A percentile compares a stretch with the other conserved stretches of the same genome.
Evolutionary conservation across 2,329 filamentous ascomycete species (phyloP).

Genomic region (Colletotrichum costaricense): DNA sequence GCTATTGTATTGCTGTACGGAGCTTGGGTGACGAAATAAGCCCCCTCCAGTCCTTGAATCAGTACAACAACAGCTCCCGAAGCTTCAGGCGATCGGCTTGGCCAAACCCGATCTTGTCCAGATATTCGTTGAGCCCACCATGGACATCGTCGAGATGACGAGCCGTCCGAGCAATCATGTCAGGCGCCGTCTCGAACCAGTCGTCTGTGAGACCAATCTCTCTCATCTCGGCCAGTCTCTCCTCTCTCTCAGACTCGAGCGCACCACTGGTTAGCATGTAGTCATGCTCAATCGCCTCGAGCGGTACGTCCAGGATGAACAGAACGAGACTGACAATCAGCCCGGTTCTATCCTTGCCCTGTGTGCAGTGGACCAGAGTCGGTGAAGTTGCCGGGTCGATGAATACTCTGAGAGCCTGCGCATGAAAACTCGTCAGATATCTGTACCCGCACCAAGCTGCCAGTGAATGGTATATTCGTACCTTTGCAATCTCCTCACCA

Average conservation of each 20-base stretch:
- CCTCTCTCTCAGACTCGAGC: slow-evolving; percentile 70
- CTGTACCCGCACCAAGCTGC: too few species aligned
- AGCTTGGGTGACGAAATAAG: background rate
- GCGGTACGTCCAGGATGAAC: slow-evolving; percentile 69
- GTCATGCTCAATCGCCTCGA: slow-evolving; percentile 74
- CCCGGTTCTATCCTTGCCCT: slow-evolving; percentile 88
- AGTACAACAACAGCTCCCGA: slow-evolving; percentile 56
- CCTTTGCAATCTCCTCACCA: slow-evolving; percentile 67
- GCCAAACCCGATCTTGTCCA: slow-evolving; percentile 71
- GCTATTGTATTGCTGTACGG: background rate
- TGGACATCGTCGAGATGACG: slow-evolving; percentile 70
- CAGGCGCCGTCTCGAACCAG: slow-evolving; percentile 74
- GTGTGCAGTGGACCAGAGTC: slow-evolving; percentile 83
- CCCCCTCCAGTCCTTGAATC: slow-evolving; percentile 15
- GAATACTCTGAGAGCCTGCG: slow-evolving; percentile 60
- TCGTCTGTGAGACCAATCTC: slow-evolving; percentile 79
- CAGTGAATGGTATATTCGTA: slow-evolving; percentile 36
- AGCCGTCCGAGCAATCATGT: slow-evolving; percentile 71
- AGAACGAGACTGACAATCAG: slow-evolving; percentile 76
- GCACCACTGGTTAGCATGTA: slow-evolving; percentile 74
- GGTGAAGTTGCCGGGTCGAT: slow-evolving; percentile 64
- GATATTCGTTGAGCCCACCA: slow-evolving; percentile 75
- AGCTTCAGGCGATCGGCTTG: slow-evolving; percentile 53
- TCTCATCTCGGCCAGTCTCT: slow-evolving; percentile 74
- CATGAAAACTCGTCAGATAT: background rate